Conservation (phyloP, 768 basidiomycete species). For the Pleurotus sapidus region DNA sequence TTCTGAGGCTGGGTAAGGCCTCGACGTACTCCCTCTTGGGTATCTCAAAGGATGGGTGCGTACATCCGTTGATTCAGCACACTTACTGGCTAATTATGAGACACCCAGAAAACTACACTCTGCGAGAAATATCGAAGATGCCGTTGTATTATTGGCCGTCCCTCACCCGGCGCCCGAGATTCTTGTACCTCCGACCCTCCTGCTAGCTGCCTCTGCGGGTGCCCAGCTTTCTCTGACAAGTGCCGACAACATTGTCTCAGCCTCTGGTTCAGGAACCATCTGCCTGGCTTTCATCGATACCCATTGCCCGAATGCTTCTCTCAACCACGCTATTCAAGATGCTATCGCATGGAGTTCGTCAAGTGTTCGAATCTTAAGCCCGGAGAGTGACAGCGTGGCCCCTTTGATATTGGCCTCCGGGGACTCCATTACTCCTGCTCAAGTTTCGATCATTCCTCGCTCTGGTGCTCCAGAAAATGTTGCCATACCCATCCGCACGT, state of each 20-base stretch:
- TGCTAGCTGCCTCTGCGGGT: constrained; percentile 26
- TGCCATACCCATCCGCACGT: constrained; percentile 2
- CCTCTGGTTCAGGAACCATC: constrained; percentile 26
- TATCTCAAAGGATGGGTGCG: constrained; percentile 20
- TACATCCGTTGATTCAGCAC: constrained; percentile 9
- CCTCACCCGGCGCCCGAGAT: constrained; percentile 18
- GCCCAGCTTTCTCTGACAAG: constrained; percentile 22
- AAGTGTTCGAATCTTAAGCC: not conserved
- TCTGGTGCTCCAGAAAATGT: constrained; percentile 1
- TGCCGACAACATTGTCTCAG: constrained; percentile 19
- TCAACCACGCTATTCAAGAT: not conserved
- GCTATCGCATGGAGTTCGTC: not conserved
- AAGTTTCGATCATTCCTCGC: constrained; percentile 7
- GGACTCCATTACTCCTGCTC: not conserved
- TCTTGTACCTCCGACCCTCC: constrained; percentile 22
- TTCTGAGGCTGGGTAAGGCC: constrained; percentile 18
- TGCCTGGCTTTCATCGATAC: constrained; percentile 18
- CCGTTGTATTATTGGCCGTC: constrained; percentile 28
- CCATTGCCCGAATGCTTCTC: not conserved
- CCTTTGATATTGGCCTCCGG: constrained; percentile 3
- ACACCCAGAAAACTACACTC: no score
- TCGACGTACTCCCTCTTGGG: constrained; percentile 20
- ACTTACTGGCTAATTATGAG: no score
- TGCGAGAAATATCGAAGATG: constrained; percentile 16
- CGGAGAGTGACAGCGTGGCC: not conserved